These are phyloP conservation scores for Paramecium octaurelia DNA, from an alignment of 73 alveolate genomes.

Conservation along the genomic window DNA sequence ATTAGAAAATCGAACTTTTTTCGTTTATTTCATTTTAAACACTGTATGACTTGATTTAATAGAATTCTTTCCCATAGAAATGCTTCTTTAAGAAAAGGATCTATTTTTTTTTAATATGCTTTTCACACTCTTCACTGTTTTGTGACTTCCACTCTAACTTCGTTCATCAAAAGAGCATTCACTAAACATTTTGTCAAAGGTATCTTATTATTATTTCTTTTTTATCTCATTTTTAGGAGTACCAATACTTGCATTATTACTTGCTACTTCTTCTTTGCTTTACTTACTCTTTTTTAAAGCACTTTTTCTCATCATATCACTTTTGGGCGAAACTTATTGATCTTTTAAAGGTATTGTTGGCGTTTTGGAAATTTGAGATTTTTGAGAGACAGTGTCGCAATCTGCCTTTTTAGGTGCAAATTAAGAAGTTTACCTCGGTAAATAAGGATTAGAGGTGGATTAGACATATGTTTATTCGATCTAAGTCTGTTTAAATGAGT, in stretches of 20 bases:
- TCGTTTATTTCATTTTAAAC: background rate
- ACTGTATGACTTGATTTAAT: background rate
- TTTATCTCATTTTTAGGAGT: background rate
- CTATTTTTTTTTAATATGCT: background rate
- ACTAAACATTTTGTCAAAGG: background rate
- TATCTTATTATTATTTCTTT: background rate
- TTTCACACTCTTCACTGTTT: background rate
- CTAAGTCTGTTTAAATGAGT: background rate
- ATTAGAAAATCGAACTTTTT: conserved; percentile 6
- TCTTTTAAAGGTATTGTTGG: background rate
- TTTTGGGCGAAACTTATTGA: background rate
- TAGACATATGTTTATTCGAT: background rate
- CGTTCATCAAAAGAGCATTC: background rate
- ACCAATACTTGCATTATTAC: background rate
- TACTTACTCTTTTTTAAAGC: background rate
- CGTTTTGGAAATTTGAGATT: background rate
- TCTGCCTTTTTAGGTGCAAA: background rate
- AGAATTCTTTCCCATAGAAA: background rate
- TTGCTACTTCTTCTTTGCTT: background rate
- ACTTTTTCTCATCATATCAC: background rate
- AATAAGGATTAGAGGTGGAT: background rate
- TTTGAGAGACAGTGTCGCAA: background rate
- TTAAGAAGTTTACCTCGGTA: background rate
- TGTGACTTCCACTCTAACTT: background rate
- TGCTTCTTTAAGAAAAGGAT: background rate